phyloP scores from a whole-genome alignment of 2,329 filamentous ascomycete species.

The Xylariaceae sp. region DNA sequence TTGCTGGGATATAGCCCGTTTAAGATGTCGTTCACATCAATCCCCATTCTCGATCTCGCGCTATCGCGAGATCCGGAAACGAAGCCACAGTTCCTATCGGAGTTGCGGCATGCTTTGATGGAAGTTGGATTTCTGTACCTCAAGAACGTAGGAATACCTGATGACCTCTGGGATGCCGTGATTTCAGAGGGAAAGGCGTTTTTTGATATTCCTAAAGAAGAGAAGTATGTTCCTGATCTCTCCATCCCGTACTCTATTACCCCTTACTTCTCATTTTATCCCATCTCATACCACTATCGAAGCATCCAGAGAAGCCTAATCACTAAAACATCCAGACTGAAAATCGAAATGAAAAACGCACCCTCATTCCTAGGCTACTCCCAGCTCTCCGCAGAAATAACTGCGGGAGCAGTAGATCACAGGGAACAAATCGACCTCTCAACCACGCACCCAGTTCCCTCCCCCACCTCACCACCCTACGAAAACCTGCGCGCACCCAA shows the following conservation, averaged over 20 bases:
- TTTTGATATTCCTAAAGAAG: conserved; percentile 71
- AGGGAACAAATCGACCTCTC: conserved; percentile 85
- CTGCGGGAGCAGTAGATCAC: conserved; percentile 73
- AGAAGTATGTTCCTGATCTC: conserved; percentile 56
- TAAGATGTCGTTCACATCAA: conserved; percentile 66
- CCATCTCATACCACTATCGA: not conserved
- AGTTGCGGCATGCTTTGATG: conserved; percentile 72
- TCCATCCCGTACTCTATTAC: not conserved
- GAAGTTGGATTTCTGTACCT: conserved; percentile 89
- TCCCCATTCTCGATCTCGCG: conserved; percentile 76
- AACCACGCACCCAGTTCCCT: conserved; percentile 69
- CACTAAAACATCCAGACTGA: conserved; percentile 42
- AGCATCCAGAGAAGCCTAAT: too few species aligned
- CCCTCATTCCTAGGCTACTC: conserved; percentile 71
- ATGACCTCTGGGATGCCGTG: conserved; percentile 62
- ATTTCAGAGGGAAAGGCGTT: conserved; percentile 68
- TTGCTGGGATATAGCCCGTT: too few species aligned
- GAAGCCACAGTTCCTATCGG: conserved; percentile 68
- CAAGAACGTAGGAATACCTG: conserved; percentile 71
- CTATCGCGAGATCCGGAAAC: conserved; percentile 60
- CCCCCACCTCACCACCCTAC: conserved; percentile 62
- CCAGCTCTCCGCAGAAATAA: conserved; percentile 64
- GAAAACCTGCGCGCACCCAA: conserved; percentile 74
- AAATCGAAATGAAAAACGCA: conserved; percentile 72
- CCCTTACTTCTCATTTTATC: not conserved